Evolutionary conservation across 192 early-diverging fungal species (phyloP), one percentile per base, ranked within the genome.

Genomic region (Powellomyces hirtus): DNA sequence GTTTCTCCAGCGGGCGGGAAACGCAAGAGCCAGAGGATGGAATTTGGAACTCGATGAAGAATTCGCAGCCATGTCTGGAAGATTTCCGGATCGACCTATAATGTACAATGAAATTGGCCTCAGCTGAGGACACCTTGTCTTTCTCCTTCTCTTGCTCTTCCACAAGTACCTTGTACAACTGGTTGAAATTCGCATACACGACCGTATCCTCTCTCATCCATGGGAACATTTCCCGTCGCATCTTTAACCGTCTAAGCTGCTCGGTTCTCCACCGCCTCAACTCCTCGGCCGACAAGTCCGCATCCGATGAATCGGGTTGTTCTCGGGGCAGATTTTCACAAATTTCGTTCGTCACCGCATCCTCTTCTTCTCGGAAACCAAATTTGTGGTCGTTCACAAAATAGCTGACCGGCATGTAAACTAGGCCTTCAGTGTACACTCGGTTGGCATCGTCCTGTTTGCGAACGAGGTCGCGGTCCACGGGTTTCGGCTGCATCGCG

Each of bases 161-260:
- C 27, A 62, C 8, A 59, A 64, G 22, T 70, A 89, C 77, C 75
- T 97, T 97, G 81, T 97, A 97, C 8, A 95, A 81, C 81, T 97
- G 95, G 76, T 97, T 97, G 70, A 97, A 96, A 77, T 94, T 95
- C 58, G 95, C 94, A 88, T 91, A 95, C 55, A 97, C 95, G 20
- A 94, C 88, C 20, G 85, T 86, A 74, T 93, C 87, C 71, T 94
- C 92, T 20, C 81, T 73, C 40, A 96, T 57, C 38, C 82, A 76
- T 30, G 95, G 94, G 58, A 97, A 97, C 31, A 95, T 68, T 70
- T 93, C 89, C 49, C 81, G 81, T 30, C 95, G 88, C 91, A 95
- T 94, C 52, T 86, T 81, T 80, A 89, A 88, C 36, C 95, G 84
- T 59, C 81, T 77, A 33, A 90, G 80, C 74, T 94, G 87, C 71